These are phyloP conservation scores for Phytophthora brassicae DNA, from an alignment of 352 stramenopile genomes.

Conservation along the genomic window DNA sequence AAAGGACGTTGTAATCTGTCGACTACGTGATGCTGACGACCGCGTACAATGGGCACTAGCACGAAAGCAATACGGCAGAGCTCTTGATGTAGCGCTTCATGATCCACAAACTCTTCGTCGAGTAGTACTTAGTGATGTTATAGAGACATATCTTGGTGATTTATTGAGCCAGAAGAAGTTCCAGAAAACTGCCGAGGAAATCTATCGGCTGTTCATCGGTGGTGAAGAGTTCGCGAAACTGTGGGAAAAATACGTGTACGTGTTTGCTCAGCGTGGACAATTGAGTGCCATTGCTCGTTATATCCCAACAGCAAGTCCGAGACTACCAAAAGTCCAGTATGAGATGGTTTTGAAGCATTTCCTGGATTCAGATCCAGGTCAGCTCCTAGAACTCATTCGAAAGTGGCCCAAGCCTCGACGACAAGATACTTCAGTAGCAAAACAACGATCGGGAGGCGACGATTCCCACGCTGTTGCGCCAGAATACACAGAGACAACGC, in stretches of 20 bases:
- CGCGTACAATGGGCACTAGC: constrained; percentile 72
- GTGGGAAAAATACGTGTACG: constrained; percentile 89
- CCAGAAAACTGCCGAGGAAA: constrained; percentile 70
- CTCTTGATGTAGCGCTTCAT: constrained; percentile 63
- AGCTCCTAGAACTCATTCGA: constrained; percentile 74
- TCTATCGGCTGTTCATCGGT: constrained; percentile 67
- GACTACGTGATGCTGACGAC: constrained; percentile 75
- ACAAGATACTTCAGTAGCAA: constrained; percentile 31
- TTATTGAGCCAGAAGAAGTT: constrained; percentile 76
- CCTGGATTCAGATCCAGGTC: constrained; percentile 73
- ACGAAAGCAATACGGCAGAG: constrained; percentile 58
- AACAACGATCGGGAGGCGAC: constrained; percentile 24
- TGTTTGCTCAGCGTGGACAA: constrained; percentile 79
- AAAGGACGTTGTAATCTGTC: constrained; percentile 87
- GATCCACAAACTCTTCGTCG: constrained; percentile 58
- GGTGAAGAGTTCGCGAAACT: constrained; percentile 61
- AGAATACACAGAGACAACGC: constrained; percentile 71
- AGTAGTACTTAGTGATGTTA: constrained; percentile 60
- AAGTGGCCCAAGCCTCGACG: constrained; percentile 80
- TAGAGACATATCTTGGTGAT: constrained; percentile 78
- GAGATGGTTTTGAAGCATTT: constrained; percentile 89
- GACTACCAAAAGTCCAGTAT: constrained; percentile 70
- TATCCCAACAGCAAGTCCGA: constrained; percentile 74
- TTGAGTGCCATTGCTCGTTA: constrained; percentile 68
- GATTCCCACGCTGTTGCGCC: constrained; percentile 39